Evolutionary conservation across 495 filamentous ascomycete genomes (phyloP), one percentile per base, ranked within the genome.

Genomic region (Aspergillus leporis): DNA sequence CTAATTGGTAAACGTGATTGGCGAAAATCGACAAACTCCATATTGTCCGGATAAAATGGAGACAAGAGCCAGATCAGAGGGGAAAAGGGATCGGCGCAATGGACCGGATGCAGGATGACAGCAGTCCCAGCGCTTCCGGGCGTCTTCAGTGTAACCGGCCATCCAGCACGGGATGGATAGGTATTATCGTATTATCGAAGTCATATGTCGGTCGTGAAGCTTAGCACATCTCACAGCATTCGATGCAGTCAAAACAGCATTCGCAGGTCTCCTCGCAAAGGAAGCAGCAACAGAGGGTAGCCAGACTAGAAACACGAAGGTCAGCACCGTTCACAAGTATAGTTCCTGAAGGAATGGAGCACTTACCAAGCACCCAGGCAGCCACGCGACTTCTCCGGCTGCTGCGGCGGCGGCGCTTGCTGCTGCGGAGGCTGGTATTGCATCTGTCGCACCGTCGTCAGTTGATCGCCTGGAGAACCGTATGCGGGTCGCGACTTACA

Each of bases 241-340:
- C 85, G 67, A 80, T 79, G 69, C 86, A 88, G 2, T 88, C 88
- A 43, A 85, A 82, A 66, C 88, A 91, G 74, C 88, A 91, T 63
- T 90, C 88, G 68, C 89, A 91, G 47, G 87, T 82, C 73, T 91
- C 85, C 66, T 91, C 88, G 62, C 87, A 89, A 22, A 91, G 82
- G 73, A 87, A 91, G 66, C 88, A 91, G 66, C 89, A 92, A 78
- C 88, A 91, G 46, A 91, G 72, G 23, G 81, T 80, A 14, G 87
- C 87, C 28, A 92, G 69, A 73, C 89, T 83, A 16, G 38, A 6
- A 21, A 51, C 21, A 23, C 0, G 14, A 43, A 18, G 13, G 41
- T 74, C 55, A 71, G 66, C 48, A 2, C 22, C 2, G 9, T 47
- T 9, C 19, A 22, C 19, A 5, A 23, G 19, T 22, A 8, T 21